phyloP scores from a whole-genome alignment of 2,329 filamentous ascomycete genomes.

The Berkeleyomyces basicola region DNA sequence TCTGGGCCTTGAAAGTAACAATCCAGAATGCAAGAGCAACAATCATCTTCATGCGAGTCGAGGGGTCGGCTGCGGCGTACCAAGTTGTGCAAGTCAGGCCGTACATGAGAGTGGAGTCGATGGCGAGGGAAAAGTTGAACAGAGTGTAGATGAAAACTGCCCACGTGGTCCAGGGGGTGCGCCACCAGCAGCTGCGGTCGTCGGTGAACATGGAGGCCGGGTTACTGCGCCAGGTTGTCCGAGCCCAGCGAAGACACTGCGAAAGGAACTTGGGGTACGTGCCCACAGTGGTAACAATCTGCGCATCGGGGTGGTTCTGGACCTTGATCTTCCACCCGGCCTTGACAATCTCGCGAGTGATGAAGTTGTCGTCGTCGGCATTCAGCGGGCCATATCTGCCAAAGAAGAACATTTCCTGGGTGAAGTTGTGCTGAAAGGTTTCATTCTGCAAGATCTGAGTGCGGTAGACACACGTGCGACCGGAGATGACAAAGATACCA shows the following conservation, averaged over 20 bases:
- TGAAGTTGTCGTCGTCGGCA: slow-evolving; percentile 45
- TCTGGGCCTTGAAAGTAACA: slow-evolving; percentile 37
- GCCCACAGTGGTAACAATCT: slow-evolving; percentile 37
- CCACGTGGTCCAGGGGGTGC: slow-evolving; percentile 36
- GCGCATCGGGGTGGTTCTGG: slow-evolving; percentile 31
- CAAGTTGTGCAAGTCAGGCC: slow-evolving; percentile 14
- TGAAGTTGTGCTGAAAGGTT: slow-evolving; percentile 28
- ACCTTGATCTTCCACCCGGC: slow-evolving; percentile 37
- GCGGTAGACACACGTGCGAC: slow-evolving; percentile 35
- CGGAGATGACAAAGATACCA: slow-evolving; percentile 41
- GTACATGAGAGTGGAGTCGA: slow-evolving; percentile 29
- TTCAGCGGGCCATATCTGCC: slow-evolving; percentile 28
- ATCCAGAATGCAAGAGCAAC: slow-evolving; percentile 28
- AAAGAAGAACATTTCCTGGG: slow-evolving; percentile 34
- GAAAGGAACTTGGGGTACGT: slow-evolving; percentile 30
- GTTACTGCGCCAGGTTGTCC: slow-evolving; percentile 43
- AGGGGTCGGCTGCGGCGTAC: neutral
- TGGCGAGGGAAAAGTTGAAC: slow-evolving; percentile 38
- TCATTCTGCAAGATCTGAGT: slow-evolving; percentile 30
- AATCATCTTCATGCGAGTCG: neutral
- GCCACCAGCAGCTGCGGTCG: slow-evolving; percentile 7
- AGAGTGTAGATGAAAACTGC: slow-evolving; percentile 38
- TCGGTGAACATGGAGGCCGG: slow-evolving; percentile 26
- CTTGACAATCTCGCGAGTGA: slow-evolving; percentile 36
- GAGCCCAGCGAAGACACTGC: slow-evolving; percentile 40